Conservation (phyloP, 129 eudicot species). For the Kitagawia praeruptora region DNA sequence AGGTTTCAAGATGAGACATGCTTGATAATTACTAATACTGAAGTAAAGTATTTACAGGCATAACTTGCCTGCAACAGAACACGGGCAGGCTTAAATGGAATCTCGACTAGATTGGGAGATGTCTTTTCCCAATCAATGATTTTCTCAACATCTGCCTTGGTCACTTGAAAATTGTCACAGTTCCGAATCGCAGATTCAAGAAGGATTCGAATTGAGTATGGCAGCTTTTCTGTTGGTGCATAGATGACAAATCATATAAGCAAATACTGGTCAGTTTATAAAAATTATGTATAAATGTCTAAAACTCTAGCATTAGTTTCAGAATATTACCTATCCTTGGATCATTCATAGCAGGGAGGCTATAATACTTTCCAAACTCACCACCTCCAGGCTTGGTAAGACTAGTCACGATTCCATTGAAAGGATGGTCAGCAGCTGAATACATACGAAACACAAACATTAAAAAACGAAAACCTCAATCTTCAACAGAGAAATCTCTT, state of each 20-base stretch:
- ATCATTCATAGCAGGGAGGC: slow-evolving; percentile 88
- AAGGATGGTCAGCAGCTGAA: slow-evolving; percentile 78
- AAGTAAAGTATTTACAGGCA: neutral
- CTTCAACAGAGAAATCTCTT: neutral
- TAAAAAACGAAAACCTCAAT: neutral
- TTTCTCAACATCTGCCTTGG: slow-evolving; percentile 88
- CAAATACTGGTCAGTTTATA: neutral
- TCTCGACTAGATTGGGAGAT: slow-evolving; percentile 82
- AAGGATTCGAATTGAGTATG: slow-evolving; percentile 86
- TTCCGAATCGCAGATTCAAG: slow-evolving; percentile 93
- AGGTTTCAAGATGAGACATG: neutral
- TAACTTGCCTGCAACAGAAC: slow-evolving; percentile 77
- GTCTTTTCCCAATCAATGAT: slow-evolving; percentile 94
- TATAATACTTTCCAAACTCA: slow-evolving; percentile 89
- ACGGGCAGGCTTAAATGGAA: slow-evolving; percentile 99
- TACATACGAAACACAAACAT: slow-evolving; percentile 7
- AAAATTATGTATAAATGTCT: neutral
- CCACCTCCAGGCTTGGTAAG: slow-evolving; percentile 96
- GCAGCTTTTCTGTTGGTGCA: slow-evolving; percentile 67
- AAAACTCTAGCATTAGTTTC: neutral
- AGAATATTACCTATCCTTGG: slow-evolving; percentile 63
- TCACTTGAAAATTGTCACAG: slow-evolving; percentile 94
- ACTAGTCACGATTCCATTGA: slow-evolving; percentile 59
- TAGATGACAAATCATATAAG: neutral
- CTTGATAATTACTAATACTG: neutral